These are phyloP conservation scores for Pythium chondricola DNA, from an alignment of 352 stramenopile genomes.

Conservation along the genomic window DNA sequence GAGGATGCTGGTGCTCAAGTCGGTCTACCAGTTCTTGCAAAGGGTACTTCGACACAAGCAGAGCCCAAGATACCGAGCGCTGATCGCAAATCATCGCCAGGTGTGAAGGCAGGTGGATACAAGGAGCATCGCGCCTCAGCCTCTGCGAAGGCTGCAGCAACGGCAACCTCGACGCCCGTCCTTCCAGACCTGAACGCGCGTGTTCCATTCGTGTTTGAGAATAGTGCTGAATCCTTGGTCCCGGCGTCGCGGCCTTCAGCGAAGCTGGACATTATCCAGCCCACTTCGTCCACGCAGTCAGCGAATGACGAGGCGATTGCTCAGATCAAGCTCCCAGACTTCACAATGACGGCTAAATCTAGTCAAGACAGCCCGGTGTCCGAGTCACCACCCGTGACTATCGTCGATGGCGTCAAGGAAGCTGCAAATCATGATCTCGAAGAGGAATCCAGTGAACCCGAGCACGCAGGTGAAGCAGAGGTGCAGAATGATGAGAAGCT, in stretches of 20 bases:
- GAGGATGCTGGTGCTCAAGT: not conserved
- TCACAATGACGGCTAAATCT: not conserved
- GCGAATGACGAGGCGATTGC: conserved; percentile 10
- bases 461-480: too few relatives aligned
- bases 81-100: conserved; percentile 11
- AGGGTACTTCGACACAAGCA: not conserved
- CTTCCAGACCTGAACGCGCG: conserved; percentile 20
- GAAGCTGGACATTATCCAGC: not conserved
- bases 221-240: not conserved
- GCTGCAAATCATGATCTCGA: too few relatives aligned
- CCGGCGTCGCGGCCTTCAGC: too few relatives aligned
- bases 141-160: conserved; percentile 7
- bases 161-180: not conserved
- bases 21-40: conserved; percentile 4
- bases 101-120: conserved; percentile 29
- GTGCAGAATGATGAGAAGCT: too few relatives aligned
- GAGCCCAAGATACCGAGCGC: conserved; percentile 10
- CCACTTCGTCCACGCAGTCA: not conserved
- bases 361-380: not conserved
- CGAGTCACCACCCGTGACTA: not conserved
- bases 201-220: conserved; percentile 22
- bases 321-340: conserved; percentile 9
- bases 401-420: too few relatives aligned
- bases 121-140: conserved; percentile 25
- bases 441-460: not conserved